Evolutionary conservation across 495 filamentous ascomycete genomes (phyloP).

Genomic region (Penicillium samsonianum): DNA sequence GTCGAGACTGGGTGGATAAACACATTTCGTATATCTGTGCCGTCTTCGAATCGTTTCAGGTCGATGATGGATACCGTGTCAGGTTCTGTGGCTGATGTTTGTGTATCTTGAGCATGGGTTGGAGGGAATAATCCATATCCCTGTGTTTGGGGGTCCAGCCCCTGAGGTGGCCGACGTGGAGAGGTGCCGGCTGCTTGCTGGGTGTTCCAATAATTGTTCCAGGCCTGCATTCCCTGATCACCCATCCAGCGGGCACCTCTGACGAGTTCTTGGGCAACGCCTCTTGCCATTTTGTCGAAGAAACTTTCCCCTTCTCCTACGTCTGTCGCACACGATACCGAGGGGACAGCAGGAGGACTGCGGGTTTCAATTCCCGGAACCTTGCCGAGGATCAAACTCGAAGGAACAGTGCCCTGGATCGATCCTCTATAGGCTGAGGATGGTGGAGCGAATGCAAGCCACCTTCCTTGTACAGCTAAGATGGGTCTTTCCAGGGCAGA

Average conservation of each 20-base stretch:
- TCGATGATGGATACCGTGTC: slow-evolving; percentile 85
- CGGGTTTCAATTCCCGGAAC: slow-evolving; percentile 68
- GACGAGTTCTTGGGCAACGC: slow-evolving; percentile 89
- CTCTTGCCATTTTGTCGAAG: slow-evolving; percentile 80
- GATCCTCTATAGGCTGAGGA: slow-evolving; percentile 66
- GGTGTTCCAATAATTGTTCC: slow-evolving; percentile 87
- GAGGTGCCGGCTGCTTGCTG: slow-evolving; percentile 41
- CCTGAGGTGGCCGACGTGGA: slow-evolving; percentile 29
- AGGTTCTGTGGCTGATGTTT: slow-evolving; percentile 60
- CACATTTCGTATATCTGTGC: slow-evolving; percentile 39
- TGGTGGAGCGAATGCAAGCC: slow-evolving; percentile 84
- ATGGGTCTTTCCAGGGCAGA: slow-evolving; percentile 60
- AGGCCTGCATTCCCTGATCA: slow-evolving; percentile 80
- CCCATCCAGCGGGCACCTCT: slow-evolving; percentile 84
- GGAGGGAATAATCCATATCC: slow-evolving; percentile 63
- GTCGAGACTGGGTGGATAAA: slow-evolving; percentile 67
- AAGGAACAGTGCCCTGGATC: slow-evolving; percentile 59
- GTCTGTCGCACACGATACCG: slow-evolving; percentile 71
- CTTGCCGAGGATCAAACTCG: slow-evolving; percentile 47
- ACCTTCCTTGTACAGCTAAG: slow-evolving; percentile 73
- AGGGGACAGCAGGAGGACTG: slow-evolving; percentile 73
- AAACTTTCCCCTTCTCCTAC: slow-evolving; percentile 77
- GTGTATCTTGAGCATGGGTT: slow-evolving; percentile 63
- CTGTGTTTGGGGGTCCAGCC: slow-evolving; percentile 32
- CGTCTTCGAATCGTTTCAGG: slow-evolving; percentile 62